Evolutionary conservation across 2,329 filamentous ascomycete genomes (phyloP).

Genomic region (Phialophora tarda): DNA sequence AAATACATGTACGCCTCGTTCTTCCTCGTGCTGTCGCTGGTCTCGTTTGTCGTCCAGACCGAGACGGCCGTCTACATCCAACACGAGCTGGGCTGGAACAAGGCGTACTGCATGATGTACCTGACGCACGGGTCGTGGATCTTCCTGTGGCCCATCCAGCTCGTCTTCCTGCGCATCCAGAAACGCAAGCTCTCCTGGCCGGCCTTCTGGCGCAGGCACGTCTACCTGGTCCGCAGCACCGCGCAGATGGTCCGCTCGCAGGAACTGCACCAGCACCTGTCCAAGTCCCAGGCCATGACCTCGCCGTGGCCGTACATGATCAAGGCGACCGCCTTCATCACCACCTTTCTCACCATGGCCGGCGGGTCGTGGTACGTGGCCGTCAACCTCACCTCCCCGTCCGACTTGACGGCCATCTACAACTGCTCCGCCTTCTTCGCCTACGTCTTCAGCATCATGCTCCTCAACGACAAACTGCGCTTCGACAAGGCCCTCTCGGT

Average conservation of each 20-base stretch:
- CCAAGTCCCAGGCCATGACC: constrained; percentile 46
- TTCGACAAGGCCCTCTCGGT: constrained; percentile 87
- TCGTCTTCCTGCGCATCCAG: constrained; percentile 78
- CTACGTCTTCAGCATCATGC: constrained; percentile 91
- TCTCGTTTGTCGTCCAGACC: constrained; percentile 92
- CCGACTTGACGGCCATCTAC: constrained; percentile 96
- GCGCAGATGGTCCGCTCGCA: constrained; percentile 85
- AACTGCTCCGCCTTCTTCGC: constrained; percentile 99
- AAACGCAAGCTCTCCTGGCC: constrained; percentile 79
- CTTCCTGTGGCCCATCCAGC: constrained; percentile 83
- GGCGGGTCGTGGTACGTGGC: constrained; percentile 96
- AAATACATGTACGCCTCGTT: constrained; percentile 87
- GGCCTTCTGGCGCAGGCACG: constrained; percentile 80
- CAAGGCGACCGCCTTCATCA: constrained; percentile 79
- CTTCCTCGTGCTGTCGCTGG: constrained; percentile 80
- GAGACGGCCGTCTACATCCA: constrained; percentile 96
- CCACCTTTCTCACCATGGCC: constrained; percentile 83
- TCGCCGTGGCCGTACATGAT: constrained; percentile 74
- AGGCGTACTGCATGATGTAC: constrained; percentile 99
- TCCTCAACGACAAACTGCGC: constrained; percentile 83
- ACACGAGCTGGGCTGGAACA: constrained; percentile 89
- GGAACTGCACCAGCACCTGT: constrained; percentile 65
- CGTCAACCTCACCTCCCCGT: constrained; percentile 88
- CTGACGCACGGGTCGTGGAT: constrained; percentile 95
- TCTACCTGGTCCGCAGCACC: constrained; percentile 67